Percentiles rank a stretch among this genome's conserved stretches.
Evolutionary conservation across 345 rosid genomes (phyloP).

Genomic region (Lumnitzera racemosa): DNA sequence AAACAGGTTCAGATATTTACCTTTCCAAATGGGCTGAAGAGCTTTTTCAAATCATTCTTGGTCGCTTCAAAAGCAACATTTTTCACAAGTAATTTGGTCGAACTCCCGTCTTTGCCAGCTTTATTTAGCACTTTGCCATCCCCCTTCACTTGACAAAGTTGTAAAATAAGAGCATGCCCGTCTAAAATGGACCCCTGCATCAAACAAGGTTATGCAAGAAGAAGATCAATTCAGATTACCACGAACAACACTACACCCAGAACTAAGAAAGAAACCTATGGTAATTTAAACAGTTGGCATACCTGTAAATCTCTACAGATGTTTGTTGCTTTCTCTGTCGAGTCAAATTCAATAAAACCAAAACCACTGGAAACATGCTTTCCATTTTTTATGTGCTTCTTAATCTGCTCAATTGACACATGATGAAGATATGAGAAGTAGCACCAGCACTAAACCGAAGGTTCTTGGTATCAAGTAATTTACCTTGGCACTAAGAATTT

Average conservation of each 20-base stretch:
- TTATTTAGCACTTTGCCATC: constrained; percentile 48
- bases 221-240: too few species aligned
- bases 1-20: constrained; percentile 21
- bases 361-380: constrained; percentile 80
- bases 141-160: constrained; percentile 69
- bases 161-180: constrained; percentile 84
- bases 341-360: constrained; percentile 88
- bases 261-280: not conserved
- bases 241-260: not conserved
- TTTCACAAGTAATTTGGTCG: constrained; percentile 74
- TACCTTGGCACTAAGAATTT: constrained; percentile 75
- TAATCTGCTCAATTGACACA: constrained; percentile 45
- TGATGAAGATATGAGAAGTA: constrained; percentile 8
- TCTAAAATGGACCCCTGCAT: constrained; percentile 79
- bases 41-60: constrained; percentile 75
- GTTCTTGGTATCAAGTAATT: constrained; percentile 11
- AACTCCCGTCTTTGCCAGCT: constrained; percentile 50
- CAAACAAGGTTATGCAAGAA: too few species aligned
- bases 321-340: constrained; percentile 64
- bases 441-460: constrained; percentile 4
- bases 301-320: constrained; percentile 74
- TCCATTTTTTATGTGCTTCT: constrained; percentile 73
- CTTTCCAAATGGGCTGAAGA: constrained; percentile 96
- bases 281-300: constrained; percentile 1
- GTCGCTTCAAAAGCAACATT: constrained; percentile 98